Conservation (phyloP, 306 rosid species). For the Citrullus colocynthis region DNA sequence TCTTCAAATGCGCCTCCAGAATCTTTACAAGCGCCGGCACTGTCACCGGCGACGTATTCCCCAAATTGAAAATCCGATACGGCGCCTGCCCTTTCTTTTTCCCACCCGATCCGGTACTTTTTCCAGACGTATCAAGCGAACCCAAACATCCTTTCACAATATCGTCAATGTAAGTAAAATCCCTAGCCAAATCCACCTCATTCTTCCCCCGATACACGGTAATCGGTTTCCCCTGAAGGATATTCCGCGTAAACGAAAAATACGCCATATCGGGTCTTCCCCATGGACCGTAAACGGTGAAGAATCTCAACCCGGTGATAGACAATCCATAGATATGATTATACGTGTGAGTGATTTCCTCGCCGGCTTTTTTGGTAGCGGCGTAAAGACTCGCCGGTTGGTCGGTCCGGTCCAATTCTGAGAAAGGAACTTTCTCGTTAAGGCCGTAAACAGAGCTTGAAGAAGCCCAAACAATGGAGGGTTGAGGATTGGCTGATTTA, state of each 20-base stretch:
- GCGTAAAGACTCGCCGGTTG: conserved; percentile 22
- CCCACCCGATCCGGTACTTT: conserved; percentile 84
- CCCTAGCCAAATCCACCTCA: conserved; percentile 60
- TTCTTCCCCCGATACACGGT: conserved; percentile 76
- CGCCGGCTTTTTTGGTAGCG: conserved; percentile 73
- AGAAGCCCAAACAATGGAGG: conserved; percentile 1
- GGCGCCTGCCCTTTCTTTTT: conserved; percentile 57
- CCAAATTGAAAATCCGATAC: conserved; percentile 65
- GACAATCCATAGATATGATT: conserved; percentile 51
- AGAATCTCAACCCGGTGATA: conserved; percentile 67
- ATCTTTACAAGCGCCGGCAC: conserved; percentile 69
- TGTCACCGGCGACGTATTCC: conserved; percentile 78
- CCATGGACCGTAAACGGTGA: conserved; percentile 91
- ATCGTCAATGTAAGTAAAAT: conserved; percentile 73
- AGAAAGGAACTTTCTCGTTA: conserved; percentile 28
- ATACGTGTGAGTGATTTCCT: conserved; percentile 1
- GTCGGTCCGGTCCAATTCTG: conserved; percentile 65
- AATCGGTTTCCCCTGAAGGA: conserved; percentile 75
- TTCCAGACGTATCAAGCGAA: conserved; percentile 56
- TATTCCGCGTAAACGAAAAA: conserved; percentile 59
- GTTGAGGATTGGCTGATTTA: conserved; percentile 22
- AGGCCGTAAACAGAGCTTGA: conserved; percentile 66
- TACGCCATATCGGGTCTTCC: conserved; percentile 95
- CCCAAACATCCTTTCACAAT: conserved; percentile 75
- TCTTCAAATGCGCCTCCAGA: conserved; percentile 61